Conservation (phyloP, 495 filamentous ascomycete species). For the Cudoniella acicularis region DNA sequence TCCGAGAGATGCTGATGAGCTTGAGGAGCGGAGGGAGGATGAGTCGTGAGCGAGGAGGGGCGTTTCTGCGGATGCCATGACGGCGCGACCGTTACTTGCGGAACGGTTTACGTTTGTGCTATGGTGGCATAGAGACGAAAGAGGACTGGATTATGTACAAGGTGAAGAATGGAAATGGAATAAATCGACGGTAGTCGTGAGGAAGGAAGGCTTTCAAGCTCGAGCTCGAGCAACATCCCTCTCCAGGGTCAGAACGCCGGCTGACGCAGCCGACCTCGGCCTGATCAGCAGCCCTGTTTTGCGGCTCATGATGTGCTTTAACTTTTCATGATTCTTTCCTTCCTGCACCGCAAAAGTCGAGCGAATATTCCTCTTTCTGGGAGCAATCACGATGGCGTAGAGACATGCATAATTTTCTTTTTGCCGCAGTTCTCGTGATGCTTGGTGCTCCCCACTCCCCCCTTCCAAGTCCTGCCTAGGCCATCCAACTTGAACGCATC, state of each 20-base stretch:
- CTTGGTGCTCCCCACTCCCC: too few species aligned
- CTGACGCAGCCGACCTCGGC: not conserved
- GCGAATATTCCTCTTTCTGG: too few species aligned
- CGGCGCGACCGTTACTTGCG: not conserved
- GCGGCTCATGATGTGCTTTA: too few species aligned
- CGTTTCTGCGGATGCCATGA: conserved; percentile 21
- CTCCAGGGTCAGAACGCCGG: not conserved
- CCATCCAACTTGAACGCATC: too few species aligned
- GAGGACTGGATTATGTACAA: not conserved
- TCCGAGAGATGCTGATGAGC: conserved; percentile 4
- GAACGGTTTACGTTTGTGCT: not conserved
- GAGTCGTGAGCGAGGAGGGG: conserved; percentile 18
- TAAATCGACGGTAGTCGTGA: not conserved
- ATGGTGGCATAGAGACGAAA: not conserved
- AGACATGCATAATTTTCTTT: too few species aligned
- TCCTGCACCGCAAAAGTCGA: too few species aligned
- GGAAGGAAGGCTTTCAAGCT: not conserved
- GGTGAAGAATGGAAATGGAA: not conserved
- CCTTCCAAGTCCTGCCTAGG: too few species aligned
- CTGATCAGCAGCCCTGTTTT: not conserved
- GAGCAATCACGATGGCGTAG: too few species aligned
- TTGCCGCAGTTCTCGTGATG: too few species aligned
- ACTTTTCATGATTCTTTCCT: too few species aligned
- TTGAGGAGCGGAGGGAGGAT: conserved; percentile 7
- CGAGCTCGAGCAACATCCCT: not conserved